A percentile compares a stretch with the other conserved stretches of the same genome.
These are phyloP conservation scores for Colletotrichum gloeosporioides DNA, from an alignment of 2,329 filamentous ascomycete genomes.

Conservation along the genomic window DNA sequence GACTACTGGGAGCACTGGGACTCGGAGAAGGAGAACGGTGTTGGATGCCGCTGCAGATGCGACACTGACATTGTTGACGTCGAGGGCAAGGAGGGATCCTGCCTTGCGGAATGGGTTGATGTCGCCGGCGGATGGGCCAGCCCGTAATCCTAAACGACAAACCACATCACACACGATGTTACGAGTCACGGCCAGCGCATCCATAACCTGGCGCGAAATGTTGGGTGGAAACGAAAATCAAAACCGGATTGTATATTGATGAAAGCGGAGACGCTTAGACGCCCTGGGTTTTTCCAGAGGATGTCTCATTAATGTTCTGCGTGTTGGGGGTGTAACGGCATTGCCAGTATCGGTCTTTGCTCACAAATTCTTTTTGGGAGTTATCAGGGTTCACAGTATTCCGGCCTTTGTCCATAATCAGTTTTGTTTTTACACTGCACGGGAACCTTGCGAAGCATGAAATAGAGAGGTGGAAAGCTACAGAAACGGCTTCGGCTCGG, in stretches of 20 bases:
- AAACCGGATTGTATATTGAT: constrained; percentile 19
- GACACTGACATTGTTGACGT: constrained; percentile 98
- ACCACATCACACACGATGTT: constrained; percentile 9
- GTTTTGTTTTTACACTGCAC: constrained; percentile 9
- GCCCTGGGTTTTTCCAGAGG: neutral
- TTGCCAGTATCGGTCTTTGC: constrained; percentile 12
- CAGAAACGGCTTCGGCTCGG: constrained; percentile 13
- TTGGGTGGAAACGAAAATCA: neutral
- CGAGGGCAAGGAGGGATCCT: constrained; percentile 96
- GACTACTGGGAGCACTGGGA: constrained; percentile 95
- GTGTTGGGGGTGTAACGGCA: constrained; percentile 10
- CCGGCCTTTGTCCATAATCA: constrained; percentile 21
- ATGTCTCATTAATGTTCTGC: constrained; percentile 10
- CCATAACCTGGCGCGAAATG: neutral
- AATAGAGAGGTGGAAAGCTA: constrained; percentile 20
- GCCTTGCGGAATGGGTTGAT: constrained; percentile 94
- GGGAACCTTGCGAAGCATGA: constrained; percentile 15
- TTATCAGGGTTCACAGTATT: constrained; percentile 17
- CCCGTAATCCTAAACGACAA: constrained; percentile 33
- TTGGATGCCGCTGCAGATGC: constrained; percentile 94
- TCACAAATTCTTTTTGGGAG: constrained; percentile 15
- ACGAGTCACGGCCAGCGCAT: constrained; percentile 12
- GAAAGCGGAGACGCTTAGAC: constrained; percentile 7
- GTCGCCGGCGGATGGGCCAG: constrained; percentile 91
- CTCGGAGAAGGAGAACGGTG: constrained; percentile 89